These are phyloP conservation scores for Cardamine chenopodiifolia DNA, from an alignment of 345 rosid genomes.

Conservation along the genomic window DNA sequence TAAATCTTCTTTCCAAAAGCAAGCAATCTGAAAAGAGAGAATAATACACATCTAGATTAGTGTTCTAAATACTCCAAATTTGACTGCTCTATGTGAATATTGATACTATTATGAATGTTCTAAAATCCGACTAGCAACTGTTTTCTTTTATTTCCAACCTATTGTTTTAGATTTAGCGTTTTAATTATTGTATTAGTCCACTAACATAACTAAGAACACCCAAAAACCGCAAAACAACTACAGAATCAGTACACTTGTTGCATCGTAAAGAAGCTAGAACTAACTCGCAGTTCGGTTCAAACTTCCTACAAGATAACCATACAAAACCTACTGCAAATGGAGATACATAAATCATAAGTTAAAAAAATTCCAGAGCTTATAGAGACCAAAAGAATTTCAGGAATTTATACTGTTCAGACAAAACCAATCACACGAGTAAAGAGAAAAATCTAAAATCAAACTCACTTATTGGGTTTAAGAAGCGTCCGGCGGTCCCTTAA, in stretches of 20 bases:
- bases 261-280: neutral
- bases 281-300: too few relatives aligned
- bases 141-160: neutral
- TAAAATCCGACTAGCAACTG: neutral
- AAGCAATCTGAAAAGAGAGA: conserved; percentile 11
- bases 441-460: neutral
- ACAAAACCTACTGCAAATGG: too few relatives aligned
- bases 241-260: too few relatives aligned
- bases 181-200: neutral
- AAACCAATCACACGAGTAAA: neutral
- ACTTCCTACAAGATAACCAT: too few relatives aligned
- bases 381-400: neutral
- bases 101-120: neutral
- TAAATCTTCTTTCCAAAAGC: conserved; percentile 1
- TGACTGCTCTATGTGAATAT: neutral
- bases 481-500: neutral
- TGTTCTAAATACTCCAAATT: conserved; percentile 14
- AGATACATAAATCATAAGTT: too few relatives aligned
- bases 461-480: neutral
- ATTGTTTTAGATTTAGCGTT: neutral
- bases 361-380: neutral
- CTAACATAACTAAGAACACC: neutral
- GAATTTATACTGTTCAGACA: neutral
- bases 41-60: neutral
- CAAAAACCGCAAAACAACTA: neutral